phyloP scores from a whole-genome alignment of 176 grass and related monocot species.

The Triticum turgidum region DNA sequence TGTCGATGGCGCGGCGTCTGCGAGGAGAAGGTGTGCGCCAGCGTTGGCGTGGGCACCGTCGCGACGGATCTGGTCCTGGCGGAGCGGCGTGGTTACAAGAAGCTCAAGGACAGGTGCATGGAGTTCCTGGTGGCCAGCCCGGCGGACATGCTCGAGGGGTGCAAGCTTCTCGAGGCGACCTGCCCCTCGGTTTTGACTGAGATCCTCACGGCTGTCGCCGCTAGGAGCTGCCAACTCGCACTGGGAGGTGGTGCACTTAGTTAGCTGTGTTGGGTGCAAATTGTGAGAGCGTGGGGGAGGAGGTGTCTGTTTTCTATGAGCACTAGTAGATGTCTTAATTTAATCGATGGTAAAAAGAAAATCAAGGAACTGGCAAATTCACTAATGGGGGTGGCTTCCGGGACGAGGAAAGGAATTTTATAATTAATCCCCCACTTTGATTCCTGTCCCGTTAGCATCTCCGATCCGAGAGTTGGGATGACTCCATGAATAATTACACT shows the following conservation, averaged over 20 bases:
- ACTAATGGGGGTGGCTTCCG: too few species aligned
- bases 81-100: slow-evolving; percentile 30
- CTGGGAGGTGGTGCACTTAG: background rate
- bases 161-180: background rate
- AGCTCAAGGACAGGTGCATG: slow-evolving; percentile 49
- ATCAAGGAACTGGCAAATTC: too few species aligned
- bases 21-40: slow-evolving; percentile 22
- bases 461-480: too few species aligned
- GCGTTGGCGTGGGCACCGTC: slow-evolving; percentile 28
- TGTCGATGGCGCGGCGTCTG: slow-evolving; percentile 38
- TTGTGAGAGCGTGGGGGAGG: too few species aligned
- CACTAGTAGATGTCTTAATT: too few species aligned
- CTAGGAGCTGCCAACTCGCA: background rate
- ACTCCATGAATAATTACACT: too few species aligned
- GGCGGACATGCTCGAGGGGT: slow-evolving; percentile 24
- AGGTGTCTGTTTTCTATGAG: too few species aligned
- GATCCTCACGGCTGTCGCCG: background rate
- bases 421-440: too few species aligned
- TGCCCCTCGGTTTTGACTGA: background rate
- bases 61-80: slow-evolving; percentile 36
- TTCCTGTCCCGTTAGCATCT: too few species aligned
- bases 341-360: too few species aligned
- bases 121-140: slow-evolving; percentile 23
- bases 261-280: background rate
- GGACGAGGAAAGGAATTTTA: too few species aligned